These are phyloP conservation scores for Patellaria atrata DNA, from an alignment of 495 filamentous ascomycete species.

Conservation along the genomic window DNA sequence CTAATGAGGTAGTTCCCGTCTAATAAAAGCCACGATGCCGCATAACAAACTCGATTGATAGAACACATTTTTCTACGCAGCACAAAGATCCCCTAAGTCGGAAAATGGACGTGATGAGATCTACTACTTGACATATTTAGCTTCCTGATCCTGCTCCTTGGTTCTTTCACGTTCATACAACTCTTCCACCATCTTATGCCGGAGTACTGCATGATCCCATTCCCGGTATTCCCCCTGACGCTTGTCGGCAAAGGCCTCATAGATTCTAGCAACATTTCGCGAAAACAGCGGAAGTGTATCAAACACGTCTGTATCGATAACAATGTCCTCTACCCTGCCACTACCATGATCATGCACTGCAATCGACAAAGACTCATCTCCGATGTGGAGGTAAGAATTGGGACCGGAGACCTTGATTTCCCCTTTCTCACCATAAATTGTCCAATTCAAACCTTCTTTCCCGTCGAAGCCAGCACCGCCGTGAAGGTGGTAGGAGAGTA, in stretches of 20 bases:
- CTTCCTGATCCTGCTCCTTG: too few relatives aligned
- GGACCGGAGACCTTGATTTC: slow-evolving; percentile 9
- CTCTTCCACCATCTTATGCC: slow-evolving; percentile 27
- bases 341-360: slow-evolving; percentile 28
- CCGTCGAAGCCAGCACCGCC: slow-evolving; percentile 11
- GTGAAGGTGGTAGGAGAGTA: slow-evolving; percentile 6
- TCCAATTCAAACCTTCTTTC: slow-evolving; percentile 5
- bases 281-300: slow-evolving; percentile 25
- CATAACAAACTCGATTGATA: too few relatives aligned
- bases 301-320: too few relatives aligned
- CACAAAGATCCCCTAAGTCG: too few relatives aligned
- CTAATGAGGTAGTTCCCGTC: too few relatives aligned
- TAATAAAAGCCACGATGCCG: too few relatives aligned
- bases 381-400: too few relatives aligned
- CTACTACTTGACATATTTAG: too few relatives aligned
- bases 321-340: too few relatives aligned
- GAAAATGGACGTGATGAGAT: too few relatives aligned
- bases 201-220: slow-evolving; percentile 31
- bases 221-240: slow-evolving; percentile 24
- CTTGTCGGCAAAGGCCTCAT: slow-evolving; percentile 34
- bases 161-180: too few relatives aligned
- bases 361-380: slow-evolving; percentile 29
- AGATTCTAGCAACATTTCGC: slow-evolving; percentile 34
- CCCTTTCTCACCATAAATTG: slow-evolving; percentile 11
- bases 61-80: too few relatives aligned